These are phyloP conservation scores for Setomelanomma holmii DNA, from an alignment of 2,329 filamentous ascomycete genomes.

Conservation along the genomic window DNA sequence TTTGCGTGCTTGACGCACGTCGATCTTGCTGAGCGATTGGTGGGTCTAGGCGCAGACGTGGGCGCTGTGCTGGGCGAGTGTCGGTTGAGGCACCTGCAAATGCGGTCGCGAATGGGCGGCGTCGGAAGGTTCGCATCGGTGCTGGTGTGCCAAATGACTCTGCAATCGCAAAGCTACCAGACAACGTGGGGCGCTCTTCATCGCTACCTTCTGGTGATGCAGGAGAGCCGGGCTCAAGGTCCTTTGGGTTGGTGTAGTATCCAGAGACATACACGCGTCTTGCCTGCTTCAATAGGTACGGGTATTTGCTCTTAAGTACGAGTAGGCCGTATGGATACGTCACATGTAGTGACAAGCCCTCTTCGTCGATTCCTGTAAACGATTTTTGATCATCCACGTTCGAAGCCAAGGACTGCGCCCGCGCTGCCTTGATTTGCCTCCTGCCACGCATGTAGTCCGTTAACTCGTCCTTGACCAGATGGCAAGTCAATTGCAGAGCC, in stretches of 20 bases:
- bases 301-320: slow-evolving; percentile 47
- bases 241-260: slow-evolving; percentile 37
- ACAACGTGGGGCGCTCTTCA: slow-evolving; percentile 19
- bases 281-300: slow-evolving; percentile 50
- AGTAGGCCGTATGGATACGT: slow-evolving; percentile 52
- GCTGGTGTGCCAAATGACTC: slow-evolving; percentile 11
- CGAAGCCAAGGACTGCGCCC: slow-evolving; percentile 9
- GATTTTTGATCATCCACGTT: not conserved
- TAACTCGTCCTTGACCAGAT: slow-evolving; percentile 46
- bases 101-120: not conserved
- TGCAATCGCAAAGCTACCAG: slow-evolving; percentile 18
- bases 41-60: slow-evolving; percentile 24
- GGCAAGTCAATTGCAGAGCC: slow-evolving; percentile 39
- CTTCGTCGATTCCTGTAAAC: slow-evolving; percentile 12
- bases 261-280: slow-evolving; percentile 51
- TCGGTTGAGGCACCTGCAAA: not conserved
- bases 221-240: slow-evolving; percentile 1
- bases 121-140: slow-evolving; percentile 3
- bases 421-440: slow-evolving; percentile 17
- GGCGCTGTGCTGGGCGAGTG: slow-evolving; percentile 12
- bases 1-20: not conserved
- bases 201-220: slow-evolving; percentile 12
- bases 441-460: slow-evolving; percentile 37
- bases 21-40: slow-evolving; percentile 3
- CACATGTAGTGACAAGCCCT: slow-evolving; percentile 50